phyloP scores from a whole-genome alignment of 2,329 filamentous ascomycete species.

The Penicillium sp. region DNA sequence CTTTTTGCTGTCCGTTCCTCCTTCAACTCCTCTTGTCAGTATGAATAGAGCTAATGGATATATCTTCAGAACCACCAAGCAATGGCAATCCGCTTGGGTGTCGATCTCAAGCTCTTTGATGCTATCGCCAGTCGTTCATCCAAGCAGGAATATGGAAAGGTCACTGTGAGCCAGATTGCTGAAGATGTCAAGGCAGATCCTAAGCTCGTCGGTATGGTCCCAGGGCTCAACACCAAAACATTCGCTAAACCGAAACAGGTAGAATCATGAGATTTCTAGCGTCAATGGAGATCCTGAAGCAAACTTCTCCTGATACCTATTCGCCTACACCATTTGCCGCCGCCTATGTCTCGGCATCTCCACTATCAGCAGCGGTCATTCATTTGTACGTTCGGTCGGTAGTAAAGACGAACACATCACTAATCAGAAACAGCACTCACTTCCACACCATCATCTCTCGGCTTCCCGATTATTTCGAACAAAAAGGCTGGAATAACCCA shows the following conservation, averaged over 20 bases:
- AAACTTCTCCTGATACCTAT: too few species aligned
- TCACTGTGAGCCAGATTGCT: background rate
- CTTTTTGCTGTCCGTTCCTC: background rate
- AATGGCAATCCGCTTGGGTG: constrained; percentile 2
- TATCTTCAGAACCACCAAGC: background rate
- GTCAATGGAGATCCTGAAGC: too few species aligned
- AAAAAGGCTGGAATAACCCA: too few species aligned
- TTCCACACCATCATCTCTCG: too few species aligned
- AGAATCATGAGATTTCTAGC: background rate
- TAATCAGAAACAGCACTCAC: too few species aligned
- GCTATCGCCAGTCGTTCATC: background rate
- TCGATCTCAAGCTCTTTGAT: constrained; percentile 5
- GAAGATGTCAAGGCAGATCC: background rate
- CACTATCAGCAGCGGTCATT: too few species aligned
- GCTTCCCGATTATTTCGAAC: too few species aligned
- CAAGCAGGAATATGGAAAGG: background rate
- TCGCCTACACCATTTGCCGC: too few species aligned
- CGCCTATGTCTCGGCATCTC: too few species aligned
- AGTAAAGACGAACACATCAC: too few species aligned
- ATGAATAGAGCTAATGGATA: background rate
- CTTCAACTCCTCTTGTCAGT: background rate
- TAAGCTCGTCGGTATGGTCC: background rate
- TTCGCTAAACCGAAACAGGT: background rate
- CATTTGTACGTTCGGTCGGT: too few species aligned
- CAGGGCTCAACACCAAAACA: background rate